These are phyloP conservation scores for Rehmannia glutinosa DNA, from an alignment of 257 asterid genomes.

Conservation along the genomic window DNA sequence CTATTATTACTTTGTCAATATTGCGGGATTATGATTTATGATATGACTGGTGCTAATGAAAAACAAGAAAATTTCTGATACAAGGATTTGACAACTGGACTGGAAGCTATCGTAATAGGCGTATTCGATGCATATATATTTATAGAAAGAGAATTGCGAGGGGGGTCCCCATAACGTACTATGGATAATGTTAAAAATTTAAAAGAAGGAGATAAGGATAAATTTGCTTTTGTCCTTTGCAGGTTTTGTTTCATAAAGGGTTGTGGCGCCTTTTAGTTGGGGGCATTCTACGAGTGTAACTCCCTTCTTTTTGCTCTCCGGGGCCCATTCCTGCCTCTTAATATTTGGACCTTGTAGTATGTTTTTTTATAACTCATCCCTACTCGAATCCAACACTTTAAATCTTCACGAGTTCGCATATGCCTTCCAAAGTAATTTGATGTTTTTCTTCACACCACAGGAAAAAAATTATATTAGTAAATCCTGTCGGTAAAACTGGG, in stretches of 20 bases:
- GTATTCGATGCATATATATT: too few species aligned
- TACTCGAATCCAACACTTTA: too few species aligned
- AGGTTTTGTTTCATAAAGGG: not conserved
- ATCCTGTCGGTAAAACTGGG: too few species aligned
- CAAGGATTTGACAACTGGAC: constrained; percentile 8
- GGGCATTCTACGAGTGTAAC: not conserved
- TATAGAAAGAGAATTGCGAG: not conserved
- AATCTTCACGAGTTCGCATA: too few species aligned
- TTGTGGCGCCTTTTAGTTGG: constrained; percentile 12
- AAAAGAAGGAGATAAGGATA: constrained; percentile 23
- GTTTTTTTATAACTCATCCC: too few species aligned
- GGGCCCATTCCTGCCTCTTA: too few species aligned
- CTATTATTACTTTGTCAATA: too few species aligned
- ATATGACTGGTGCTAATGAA: not conserved
- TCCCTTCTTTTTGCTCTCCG: not conserved
- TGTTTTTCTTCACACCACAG: too few species aligned
- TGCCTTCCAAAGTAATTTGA: too few species aligned
- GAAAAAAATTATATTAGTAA: too few species aligned
- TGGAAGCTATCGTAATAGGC: not conserved
- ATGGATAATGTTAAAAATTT: constrained; percentile 23
- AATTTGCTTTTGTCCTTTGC: not conserved
- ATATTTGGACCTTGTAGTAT: too few species aligned
- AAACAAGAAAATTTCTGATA: not conserved
- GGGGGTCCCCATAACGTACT: not conserved
- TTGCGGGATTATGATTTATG: not conserved